Percentiles rank a stretch among this genome's conserved stretches.
phyloP scores from a whole-genome alignment of 768 basidiomycete species.

The Termitomyces sp. region DNA sequence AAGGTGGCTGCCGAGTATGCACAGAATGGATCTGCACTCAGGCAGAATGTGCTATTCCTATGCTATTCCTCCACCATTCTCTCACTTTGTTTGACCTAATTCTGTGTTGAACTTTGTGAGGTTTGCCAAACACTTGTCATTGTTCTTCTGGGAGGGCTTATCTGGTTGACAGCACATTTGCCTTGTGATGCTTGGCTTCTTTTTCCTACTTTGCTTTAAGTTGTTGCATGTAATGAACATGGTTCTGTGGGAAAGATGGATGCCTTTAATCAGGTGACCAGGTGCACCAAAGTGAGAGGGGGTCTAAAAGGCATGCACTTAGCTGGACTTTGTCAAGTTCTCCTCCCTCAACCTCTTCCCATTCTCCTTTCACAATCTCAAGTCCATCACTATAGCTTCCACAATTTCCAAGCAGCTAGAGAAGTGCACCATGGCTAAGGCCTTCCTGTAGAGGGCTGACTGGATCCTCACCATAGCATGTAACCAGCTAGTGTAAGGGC shows the following conservation, averaged over 20 bases:
- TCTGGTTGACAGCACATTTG: not conserved
- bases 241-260: not conserved
- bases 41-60: not conserved
- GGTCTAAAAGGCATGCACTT: too few species aligned
- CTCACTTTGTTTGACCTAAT: not conserved
- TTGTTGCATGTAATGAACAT: not conserved
- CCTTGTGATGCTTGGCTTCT: not conserved
- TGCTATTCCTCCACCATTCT: not conserved
- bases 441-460: too few species aligned
- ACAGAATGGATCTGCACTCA: not conserved
- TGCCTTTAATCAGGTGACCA: not conserved
- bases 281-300: constrained; percentile 1
- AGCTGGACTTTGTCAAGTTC: too few species aligned
- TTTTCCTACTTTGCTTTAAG: not conserved
- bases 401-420: too few species aligned
- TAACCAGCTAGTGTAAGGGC: too few species aligned
- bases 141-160: not conserved
- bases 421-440: too few species aligned
- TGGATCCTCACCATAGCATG: too few species aligned
- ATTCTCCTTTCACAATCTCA: too few species aligned
- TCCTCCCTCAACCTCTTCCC: too few species aligned
- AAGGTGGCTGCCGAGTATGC: too few species aligned
- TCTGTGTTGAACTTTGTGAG: not conserved
- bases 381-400: too few species aligned
- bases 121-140: not conserved